phyloP scores from a whole-genome alignment of 1,139 yeast genomes.

The Debaryomyces udenii region DNA sequence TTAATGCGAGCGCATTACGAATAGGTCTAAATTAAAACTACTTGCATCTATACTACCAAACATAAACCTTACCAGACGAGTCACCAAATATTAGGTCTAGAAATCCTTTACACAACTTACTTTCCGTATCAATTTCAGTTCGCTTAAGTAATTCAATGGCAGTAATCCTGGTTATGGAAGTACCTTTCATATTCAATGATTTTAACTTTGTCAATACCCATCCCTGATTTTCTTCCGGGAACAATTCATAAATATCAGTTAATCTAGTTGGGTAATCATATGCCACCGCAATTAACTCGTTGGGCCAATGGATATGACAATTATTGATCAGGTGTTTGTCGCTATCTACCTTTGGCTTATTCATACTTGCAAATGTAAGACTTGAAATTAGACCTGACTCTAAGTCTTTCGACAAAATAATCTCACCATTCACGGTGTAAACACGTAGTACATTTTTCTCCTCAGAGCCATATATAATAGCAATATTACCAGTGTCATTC shows the following conservation, averaged over 20 bases:
- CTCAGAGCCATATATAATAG: constrained; percentile 29
- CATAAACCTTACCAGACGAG: constrained; percentile 41
- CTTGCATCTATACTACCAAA: constrained; percentile 14
- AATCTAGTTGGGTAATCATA: constrained; percentile 18
- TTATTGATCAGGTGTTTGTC: constrained; percentile 25
- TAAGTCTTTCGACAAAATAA: constrained; percentile 27
- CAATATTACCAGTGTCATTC: constrained; percentile 58
- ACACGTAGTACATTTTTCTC: constrained; percentile 31
- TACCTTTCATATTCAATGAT: constrained; percentile 18
- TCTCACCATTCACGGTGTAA: constrained; percentile 59
- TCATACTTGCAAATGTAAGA: constrained; percentile 37
- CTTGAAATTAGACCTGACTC: constrained; percentile 22
- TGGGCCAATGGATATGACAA: constrained; percentile 43
- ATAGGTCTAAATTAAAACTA: too few species aligned
- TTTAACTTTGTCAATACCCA: constrained; percentile 32
- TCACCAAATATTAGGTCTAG: constrained; percentile 42
- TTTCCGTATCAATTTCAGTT: constrained; percentile 39
- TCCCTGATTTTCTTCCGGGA: constrained; percentile 16
- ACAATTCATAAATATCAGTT: constrained; percentile 32
- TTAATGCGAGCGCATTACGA: too few species aligned
- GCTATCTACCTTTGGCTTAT: constrained; percentile 31
- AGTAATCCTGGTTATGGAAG: constrained; percentile 22
- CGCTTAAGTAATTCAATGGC: constrained; percentile 33
- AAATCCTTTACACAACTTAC: constrained; percentile 37
- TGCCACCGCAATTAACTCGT: constrained; percentile 36